Evolutionary conservation across 2,329 filamentous ascomycete species (phyloP), one percentile per base, ranked within the genome.

Genomic region (Stagonosporopsis tanaceti): DNA sequence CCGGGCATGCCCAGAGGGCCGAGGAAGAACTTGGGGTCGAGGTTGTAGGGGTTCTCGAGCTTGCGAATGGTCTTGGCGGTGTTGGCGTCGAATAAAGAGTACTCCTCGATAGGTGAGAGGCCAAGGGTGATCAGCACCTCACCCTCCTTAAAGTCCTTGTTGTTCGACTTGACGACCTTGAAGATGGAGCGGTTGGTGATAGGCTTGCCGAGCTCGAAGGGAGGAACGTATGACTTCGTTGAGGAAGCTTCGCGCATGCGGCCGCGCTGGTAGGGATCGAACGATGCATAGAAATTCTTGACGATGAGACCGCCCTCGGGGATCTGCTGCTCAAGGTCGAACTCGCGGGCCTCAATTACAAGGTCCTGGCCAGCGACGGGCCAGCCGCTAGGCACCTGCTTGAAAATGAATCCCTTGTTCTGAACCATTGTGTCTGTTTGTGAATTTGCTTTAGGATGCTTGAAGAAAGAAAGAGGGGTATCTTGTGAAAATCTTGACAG

Each of bases 201-300:
- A 61, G 91, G 85, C 66, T 85, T 77, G 72, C 83, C 82, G 44
- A 91, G 75, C 15, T 81, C 73, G 70, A 87, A 92, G 2, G 89
- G 76, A 1, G 88, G 81, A 22, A 81, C 74, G 80, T 93, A 95
- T 9, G 90, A 92, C 78, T 89, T 86, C 72, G 79, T 68, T 34
- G 80, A 75, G 6, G 89, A 75, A 6, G 89, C 72, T 45, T 82
- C 77, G 45, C 91, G 88, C 90, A 96, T 93, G 65, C 86, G 85
- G 59, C 89, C 90, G 55, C 93, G 89, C 81, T 91, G 87, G 80
- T 96, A 96, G 2, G 92, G 92, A 76, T 96, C 92, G 78, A 89
- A 89, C 38, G 90, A 93, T 63, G 87, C 82, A 76, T 90, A 92
- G 69, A 89, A 84, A 66, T 89, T 85, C 79, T 92, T 85, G 63